These are phyloP conservation scores for Fusarium haematococcum DNA, from an alignment of 2,329 filamentous ascomycete genomes.

Conservation along the genomic window DNA sequence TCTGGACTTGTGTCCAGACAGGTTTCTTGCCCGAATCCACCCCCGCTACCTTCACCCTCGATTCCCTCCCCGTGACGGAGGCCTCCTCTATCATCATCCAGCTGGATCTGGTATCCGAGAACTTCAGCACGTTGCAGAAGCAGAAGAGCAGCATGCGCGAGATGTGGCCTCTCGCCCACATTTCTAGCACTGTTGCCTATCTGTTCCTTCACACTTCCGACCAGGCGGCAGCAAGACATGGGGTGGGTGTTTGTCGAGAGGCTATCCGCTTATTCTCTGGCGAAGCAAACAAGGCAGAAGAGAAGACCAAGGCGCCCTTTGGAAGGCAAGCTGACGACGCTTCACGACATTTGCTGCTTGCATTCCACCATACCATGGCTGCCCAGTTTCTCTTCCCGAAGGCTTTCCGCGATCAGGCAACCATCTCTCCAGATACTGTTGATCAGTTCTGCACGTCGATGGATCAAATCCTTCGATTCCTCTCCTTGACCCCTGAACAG, in stretches of 20 bases:
- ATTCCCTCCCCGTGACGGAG: slow-evolving; percentile 47
- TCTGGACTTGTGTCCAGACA: slow-evolving; percentile 54
- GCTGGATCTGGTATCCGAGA: slow-evolving; percentile 51
- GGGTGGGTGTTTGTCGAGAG: slow-evolving; percentile 43
- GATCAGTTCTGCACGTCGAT: slow-evolving; percentile 46
- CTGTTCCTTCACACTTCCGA: slow-evolving; percentile 35
- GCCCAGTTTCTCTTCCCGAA: slow-evolving; percentile 50
- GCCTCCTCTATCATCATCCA: slow-evolving; percentile 47
- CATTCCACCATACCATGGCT: slow-evolving; percentile 50
- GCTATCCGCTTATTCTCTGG: slow-evolving; percentile 44
- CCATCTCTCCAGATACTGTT: slow-evolving; percentile 39
- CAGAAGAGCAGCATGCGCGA: slow-evolving; percentile 50
- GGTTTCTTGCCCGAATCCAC: slow-evolving; percentile 43
- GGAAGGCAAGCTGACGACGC: slow-evolving; percentile 37
- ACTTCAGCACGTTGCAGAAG: slow-evolving; percentile 51
- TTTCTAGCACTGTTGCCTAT: slow-evolving; percentile 48
- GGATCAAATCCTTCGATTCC: slow-evolving; percentile 46
- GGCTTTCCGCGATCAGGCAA: slow-evolving; percentile 32
- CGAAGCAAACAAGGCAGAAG: slow-evolving; percentile 33
- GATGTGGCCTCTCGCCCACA: slow-evolving; percentile 51
- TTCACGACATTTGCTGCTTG: slow-evolving; percentile 44
- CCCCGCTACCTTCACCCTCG: slow-evolving; percentile 41
- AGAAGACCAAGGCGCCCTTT: slow-evolving; percentile 10
- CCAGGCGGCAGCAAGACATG: slow-evolving; percentile 41
- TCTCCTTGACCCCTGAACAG: slow-evolving; percentile 36